Evolutionary conservation across 202 grass and related monocot species (phyloP), one percentile per base, ranked within the genome.

Genomic region (Schoenoplectus triqueter): DNA sequence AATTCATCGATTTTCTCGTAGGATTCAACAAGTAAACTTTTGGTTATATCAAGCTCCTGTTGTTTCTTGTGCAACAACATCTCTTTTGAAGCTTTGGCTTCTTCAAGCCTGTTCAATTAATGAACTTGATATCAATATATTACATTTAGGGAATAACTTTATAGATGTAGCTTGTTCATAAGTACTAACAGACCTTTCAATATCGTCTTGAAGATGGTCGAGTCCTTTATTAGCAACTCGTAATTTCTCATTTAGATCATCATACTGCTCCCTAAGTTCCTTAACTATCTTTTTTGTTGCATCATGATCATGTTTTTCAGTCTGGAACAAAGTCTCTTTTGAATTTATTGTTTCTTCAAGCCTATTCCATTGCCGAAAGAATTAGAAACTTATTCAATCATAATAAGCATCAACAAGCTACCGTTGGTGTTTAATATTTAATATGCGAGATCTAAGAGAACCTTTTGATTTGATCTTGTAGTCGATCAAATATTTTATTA

Each of bases 1-100:
- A 96, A 91, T 77, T 91, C 91, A 47, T 90, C 84, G 70, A 93
- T 96, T 87, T 52, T 96, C 81, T 90, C 87, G 14, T 85, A 81
- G 82, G 80, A 88, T 80, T 91, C 87, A 69, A 70, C 31, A 84
- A 91, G 87, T 87, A 85, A 84, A 86, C 90, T 90, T 71, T 91
- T 91, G 64, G 81, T 80, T 69, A 78, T 84, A 84, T 93, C 89
- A 64, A 88, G 90, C 78, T 92, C 89, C 78, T 96, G 81, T 85
- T 85, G 90, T 85, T 93, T 91, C 69, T 86, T 85, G 84, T 89
- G 86, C 71, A 96, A 87, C 72, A 91, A 83, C 83, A 89, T 66
- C 90, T 91, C 86, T 77, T 91, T 90, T 65, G 84, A 86, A 77
- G 85, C 72, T 87, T 90, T 92, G 80, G 86, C 88, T 88, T 94